Percentiles rank a stretch among this genome's conserved stretches.
Conservation (phyloP, 495 filamentous ascomycete genomes). For the Aspergillus mulundensis region DNA sequence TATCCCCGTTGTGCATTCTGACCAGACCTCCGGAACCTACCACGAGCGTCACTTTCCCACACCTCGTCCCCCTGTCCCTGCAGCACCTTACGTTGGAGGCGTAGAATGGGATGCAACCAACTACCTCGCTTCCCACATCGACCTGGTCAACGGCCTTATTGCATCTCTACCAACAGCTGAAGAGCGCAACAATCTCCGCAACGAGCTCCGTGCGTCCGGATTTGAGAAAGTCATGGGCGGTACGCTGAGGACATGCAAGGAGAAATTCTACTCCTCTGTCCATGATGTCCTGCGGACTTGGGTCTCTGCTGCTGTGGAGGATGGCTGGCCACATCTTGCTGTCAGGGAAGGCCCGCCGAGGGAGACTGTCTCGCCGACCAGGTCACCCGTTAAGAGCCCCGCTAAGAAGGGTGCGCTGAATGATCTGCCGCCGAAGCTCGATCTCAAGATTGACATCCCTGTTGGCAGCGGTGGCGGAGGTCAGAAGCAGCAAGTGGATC, state of each 20-base stretch:
- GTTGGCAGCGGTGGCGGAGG: conserved; percentile 14
- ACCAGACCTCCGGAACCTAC: conserved; percentile 26
- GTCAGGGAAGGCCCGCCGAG: conserved; percentile 69
- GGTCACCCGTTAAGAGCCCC: conserved; percentile 40
- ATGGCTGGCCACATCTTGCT: conserved; percentile 76
- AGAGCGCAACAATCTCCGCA: conserved; percentile 75
- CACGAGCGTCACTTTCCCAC: conserved; percentile 71
- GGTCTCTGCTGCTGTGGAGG: conserved; percentile 80
- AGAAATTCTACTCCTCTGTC: conserved; percentile 90
- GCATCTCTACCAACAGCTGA: conserved; percentile 70
- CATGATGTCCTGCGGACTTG: conserved; percentile 86
- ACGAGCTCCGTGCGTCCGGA: conserved; percentile 73
- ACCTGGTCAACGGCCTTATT: conserved; percentile 86
- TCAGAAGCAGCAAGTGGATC: conserved; percentile 18
- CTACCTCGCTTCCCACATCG: conserved; percentile 87
- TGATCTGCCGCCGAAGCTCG: conserved; percentile 40
- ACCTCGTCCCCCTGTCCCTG: conserved; percentile 85
- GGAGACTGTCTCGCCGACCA: conserved; percentile 37
- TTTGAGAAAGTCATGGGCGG: conserved; percentile 89
- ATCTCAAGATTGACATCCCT: conserved; percentile 35
- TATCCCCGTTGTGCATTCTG: conserved; percentile 50
- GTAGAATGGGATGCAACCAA: conserved; percentile 99
- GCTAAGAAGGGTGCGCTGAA: conserved; percentile 38
- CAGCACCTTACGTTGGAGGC: conserved; percentile 93
- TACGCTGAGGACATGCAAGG: conserved; percentile 86